phyloP scores from a whole-genome alignment of 768 basidiomycete genomes.

The Mrakia frigida region DNA sequence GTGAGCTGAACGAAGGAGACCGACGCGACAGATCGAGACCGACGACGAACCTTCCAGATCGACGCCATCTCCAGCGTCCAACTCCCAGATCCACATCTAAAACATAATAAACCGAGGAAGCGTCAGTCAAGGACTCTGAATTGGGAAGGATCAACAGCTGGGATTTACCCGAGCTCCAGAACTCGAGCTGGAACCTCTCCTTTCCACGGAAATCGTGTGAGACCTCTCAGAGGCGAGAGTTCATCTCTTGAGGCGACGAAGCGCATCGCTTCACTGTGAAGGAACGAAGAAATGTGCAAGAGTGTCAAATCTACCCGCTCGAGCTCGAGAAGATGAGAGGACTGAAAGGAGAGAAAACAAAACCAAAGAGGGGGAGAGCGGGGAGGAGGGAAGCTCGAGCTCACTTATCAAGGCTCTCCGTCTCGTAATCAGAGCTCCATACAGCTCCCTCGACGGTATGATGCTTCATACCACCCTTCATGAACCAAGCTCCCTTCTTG shows the following conservation, averaged over 20 bases:
- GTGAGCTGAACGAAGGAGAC: too few relatives aligned
- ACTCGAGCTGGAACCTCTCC: background rate
- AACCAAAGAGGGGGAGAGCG: too few relatives aligned
- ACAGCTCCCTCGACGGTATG: background rate
- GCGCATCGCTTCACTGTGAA: background rate
- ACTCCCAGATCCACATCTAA: too few relatives aligned
- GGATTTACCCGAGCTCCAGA: background rate
- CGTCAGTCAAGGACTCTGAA: too few relatives aligned
- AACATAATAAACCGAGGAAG: too few relatives aligned
- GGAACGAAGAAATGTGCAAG: background rate
- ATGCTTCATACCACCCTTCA: background rate
- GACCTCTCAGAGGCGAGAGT: background rate
- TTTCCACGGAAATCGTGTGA: background rate
- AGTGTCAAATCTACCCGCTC: too few relatives aligned
- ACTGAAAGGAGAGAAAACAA: too few relatives aligned
- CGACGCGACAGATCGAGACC: too few relatives aligned
- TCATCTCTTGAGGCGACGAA: background rate
- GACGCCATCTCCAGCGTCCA: too few relatives aligned
- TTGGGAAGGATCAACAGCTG: too few relatives aligned
- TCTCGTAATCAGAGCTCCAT: background rate
- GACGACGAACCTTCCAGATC: too few relatives aligned
- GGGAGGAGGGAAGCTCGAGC: background rate
- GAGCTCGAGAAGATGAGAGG: too few relatives aligned
- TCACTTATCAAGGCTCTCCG: background rate
- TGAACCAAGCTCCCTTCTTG: background rate